A percentile compares a stretch with the other conserved stretches of the same genome.
Conservation (phyloP, 345 rosid species). For the Euphorbia peplus region DNA sequence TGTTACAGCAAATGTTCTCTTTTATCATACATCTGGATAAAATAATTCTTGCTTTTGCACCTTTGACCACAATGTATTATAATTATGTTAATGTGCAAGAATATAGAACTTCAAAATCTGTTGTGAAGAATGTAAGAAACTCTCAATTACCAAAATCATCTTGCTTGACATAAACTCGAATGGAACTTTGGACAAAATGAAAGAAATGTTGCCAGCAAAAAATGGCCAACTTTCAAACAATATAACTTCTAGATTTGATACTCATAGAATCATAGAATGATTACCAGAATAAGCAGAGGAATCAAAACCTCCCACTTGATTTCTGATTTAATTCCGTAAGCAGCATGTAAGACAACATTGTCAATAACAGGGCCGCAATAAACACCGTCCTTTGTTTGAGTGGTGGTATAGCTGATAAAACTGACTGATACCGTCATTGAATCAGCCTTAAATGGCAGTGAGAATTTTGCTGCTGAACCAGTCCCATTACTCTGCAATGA, state of each 20-base stretch:
- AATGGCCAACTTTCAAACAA: not conserved
- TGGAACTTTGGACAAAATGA: not conserved
- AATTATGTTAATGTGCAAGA: not conserved
- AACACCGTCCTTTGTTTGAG: slow-evolving; percentile 46
- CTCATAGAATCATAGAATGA: slow-evolving; percentile 23
- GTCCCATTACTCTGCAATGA: slow-evolving; percentile 46
- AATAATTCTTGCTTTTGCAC: not conserved
- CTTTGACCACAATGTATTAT: not conserved
- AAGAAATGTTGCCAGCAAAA: not conserved
- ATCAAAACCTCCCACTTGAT: slow-evolving; percentile 31
- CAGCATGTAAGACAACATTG: slow-evolving; percentile 41
- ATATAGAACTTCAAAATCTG: not conserved
- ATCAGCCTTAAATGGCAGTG: slow-evolving; percentile 44
- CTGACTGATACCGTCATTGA: slow-evolving; percentile 36
- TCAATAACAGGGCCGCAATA: slow-evolving; percentile 61
- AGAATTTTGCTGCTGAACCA: slow-evolving; percentile 39
- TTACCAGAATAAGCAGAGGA: slow-evolving; percentile 27
- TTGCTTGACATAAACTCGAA: not conserved
- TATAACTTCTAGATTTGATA: not conserved
- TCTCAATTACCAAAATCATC: not conserved
- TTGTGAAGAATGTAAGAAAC: not conserved
- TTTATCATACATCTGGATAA: not conserved
- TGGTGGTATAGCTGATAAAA: slow-evolving; percentile 42
- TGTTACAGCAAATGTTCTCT: not conserved
- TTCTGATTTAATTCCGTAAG: slow-evolving; percentile 27